Conservation (phyloP, 306 rosid genomes). For the Hylodesmum podocarpum region DNA sequence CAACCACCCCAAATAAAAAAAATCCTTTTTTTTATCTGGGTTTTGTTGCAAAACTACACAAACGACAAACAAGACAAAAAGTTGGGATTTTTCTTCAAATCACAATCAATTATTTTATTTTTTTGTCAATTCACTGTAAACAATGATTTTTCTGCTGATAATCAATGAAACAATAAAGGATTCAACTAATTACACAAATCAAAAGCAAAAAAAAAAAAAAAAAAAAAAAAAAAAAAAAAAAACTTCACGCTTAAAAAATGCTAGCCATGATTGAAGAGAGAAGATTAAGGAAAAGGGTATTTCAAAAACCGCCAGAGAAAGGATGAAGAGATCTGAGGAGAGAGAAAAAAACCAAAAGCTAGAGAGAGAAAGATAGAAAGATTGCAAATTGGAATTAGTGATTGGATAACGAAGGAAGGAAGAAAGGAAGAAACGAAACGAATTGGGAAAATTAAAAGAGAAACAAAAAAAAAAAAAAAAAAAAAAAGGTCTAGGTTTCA, state of each 20-base stretch:
- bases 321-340: constrained; percentile 49
- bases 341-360: constrained; percentile 25
- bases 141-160: constrained; percentile 20
- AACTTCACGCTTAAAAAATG: constrained; percentile 5
- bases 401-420: constrained; percentile 33
- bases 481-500: constrained; percentile 27
- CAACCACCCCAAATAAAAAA: constrained; percentile 31
- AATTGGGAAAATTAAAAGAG: not conserved
- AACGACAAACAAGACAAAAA: constrained; percentile 10
- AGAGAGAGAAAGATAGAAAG: constrained; percentile 28
- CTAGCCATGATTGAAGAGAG: constrained; percentile 17
- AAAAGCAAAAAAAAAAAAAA: not conserved
- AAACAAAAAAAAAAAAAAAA: not conserved
- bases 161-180: constrained; percentile 31
- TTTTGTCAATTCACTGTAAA: not conserved
- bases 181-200: constrained; percentile 22
- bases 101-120: not conserved
- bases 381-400: constrained; percentile 32
- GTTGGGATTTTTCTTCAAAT: constrained; percentile 12
- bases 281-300: not conserved
- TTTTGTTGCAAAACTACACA: constrained; percentile 5
- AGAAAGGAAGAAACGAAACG: constrained; percentile 22
- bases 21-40: not conserved
- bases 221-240: not conserved
- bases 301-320: constrained; percentile 42